These are phyloP conservation scores for Pseudomonodictys pantanalensis DNA, from an alignment of 495 filamentous ascomycete genomes.

Conservation along the genomic window DNA sequence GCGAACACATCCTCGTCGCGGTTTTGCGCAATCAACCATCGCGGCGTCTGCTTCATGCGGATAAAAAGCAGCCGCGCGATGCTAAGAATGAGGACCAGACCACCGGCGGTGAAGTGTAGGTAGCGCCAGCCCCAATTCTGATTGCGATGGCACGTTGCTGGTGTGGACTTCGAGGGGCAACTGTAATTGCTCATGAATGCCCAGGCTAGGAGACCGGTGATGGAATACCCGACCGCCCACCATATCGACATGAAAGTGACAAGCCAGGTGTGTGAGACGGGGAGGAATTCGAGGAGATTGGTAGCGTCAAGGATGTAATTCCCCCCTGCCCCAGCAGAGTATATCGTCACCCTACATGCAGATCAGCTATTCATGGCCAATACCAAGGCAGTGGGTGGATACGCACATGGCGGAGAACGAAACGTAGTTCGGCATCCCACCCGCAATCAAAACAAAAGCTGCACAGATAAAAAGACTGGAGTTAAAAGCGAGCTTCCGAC, in stretches of 20 bases:
- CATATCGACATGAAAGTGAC: constrained; percentile 51
- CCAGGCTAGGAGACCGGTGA: constrained; percentile 44
- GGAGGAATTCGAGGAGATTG: constrained; percentile 55
- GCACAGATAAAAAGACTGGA: constrained; percentile 49
- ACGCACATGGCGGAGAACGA: too few species aligned
- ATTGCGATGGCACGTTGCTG: constrained; percentile 30
- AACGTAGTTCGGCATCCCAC: constrained; percentile 48
- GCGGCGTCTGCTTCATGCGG: constrained; percentile 67
- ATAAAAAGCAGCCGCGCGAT: constrained; percentile 66
- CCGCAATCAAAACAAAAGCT: constrained; percentile 52
- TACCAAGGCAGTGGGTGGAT: too few species aligned
- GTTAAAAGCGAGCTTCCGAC: constrained; percentile 55
- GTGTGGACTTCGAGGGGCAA: constrained; percentile 19
- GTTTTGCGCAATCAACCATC: constrained; percentile 64
- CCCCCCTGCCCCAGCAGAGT: constrained; percentile 60
- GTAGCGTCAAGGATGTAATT: constrained; percentile 70
- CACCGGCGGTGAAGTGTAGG: constrained; percentile 53
- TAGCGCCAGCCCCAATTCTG: constrained; percentile 38
- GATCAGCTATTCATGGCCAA: too few species aligned
- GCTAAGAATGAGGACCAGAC: constrained; percentile 64
- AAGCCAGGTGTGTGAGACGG: constrained; percentile 47
- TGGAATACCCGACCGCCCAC: constrained; percentile 48
- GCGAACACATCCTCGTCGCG: constrained; percentile 60
- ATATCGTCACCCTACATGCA: too few species aligned
- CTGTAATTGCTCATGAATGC: constrained; percentile 41